phyloP scores from a whole-genome alignment of 2,329 filamentous ascomycete genomes.

The Escovopsis sp. region DNA sequence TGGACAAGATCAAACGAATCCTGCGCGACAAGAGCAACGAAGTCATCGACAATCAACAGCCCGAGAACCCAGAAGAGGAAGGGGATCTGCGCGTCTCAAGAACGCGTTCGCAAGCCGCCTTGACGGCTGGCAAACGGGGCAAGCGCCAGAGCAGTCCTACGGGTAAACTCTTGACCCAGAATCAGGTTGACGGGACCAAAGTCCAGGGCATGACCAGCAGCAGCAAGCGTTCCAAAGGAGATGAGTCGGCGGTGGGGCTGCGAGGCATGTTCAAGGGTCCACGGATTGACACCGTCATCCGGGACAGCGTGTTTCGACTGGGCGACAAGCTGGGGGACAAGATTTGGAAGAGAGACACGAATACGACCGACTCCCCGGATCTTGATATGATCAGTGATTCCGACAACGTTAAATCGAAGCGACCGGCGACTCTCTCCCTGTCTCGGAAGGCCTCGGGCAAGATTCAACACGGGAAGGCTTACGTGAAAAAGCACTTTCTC shows the following conservation, averaged over 20 bases:
- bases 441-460: slow-evolving; percentile 20
- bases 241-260: slow-evolving; percentile 16
- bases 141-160: slow-evolving; percentile 8
- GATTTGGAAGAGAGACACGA: slow-evolving; percentile 37
- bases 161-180: slow-evolving; percentile 20
- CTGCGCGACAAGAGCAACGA: slow-evolving; percentile 39
- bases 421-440: slow-evolving; percentile 18
- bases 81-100: slow-evolving; percentile 12
- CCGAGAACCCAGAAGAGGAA: slow-evolving; percentile 19
- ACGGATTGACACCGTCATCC: slow-evolving; percentile 57
- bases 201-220: slow-evolving; percentile 20
- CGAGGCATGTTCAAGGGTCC: slow-evolving; percentile 66
- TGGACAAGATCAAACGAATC: slow-evolving; percentile 38
- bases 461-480: slow-evolving; percentile 15
- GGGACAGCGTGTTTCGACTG: slow-evolving; percentile 39
- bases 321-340: slow-evolving; percentile 36
- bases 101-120: slow-evolving; percentile 11
- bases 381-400: slow-evolving; percentile 32
- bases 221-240: slow-evolving; percentile 28
- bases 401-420: slow-evolving; percentile 26
- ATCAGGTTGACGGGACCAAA: slow-evolving; percentile 11
- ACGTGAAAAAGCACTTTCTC: slow-evolving; percentile 29
- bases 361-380: slow-evolving; percentile 18
- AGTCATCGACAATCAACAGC: slow-evolving; percentile 18
- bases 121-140: slow-evolving; percentile 8